A percentile compares a stretch with the other conserved stretches of the same genome.
These are phyloP conservation scores for Gonium pectorale DNA, from an alignment of 139 green algal species.

Conservation along the genomic window DNA sequence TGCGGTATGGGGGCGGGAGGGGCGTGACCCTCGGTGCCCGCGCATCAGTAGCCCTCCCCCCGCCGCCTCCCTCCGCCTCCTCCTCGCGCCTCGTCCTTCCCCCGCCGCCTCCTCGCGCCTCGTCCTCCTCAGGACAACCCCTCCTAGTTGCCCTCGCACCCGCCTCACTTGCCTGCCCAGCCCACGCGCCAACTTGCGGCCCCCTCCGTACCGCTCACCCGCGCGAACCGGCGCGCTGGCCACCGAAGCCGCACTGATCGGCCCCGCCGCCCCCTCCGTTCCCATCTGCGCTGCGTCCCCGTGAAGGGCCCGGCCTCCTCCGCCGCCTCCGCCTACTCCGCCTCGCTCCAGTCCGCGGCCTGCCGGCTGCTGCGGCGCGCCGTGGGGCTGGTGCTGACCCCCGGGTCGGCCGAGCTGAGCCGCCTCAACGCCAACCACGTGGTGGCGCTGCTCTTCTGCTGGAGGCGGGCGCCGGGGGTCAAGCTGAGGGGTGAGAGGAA, in stretches of 20 bases:
- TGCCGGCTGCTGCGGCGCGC: conserved; percentile 11
- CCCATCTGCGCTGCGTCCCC: background rate
- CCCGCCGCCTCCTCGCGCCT: no score
- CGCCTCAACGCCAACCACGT: conserved; percentile 28
- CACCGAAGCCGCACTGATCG: no score
- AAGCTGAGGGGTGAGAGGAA: background rate
- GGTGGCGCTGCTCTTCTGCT: conserved; percentile 7
- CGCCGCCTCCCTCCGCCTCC: background rate
- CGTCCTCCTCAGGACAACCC: no score
- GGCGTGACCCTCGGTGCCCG: no score
- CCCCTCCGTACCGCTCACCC: no score
- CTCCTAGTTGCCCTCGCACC: no score
- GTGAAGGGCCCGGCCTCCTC: background rate
- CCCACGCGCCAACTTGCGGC: no score
- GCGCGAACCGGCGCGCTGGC: no score
- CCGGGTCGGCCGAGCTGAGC: background rate
- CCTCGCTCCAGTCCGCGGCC: background rate
- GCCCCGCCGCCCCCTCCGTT: no score
- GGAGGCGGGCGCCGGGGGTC: background rate
- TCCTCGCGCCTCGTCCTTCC: background rate
- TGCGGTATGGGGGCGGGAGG: background rate
- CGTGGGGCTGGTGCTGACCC: background rate
- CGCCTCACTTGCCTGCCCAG: no score
- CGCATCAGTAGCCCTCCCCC: no score
- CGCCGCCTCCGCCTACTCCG: background rate